A percentile compares a stretch with the other conserved stretches of the same genome.
phyloP scores from a whole-genome alignment of 2,329 filamentous ascomycete genomes.

The Diplocarpon mali region DNA sequence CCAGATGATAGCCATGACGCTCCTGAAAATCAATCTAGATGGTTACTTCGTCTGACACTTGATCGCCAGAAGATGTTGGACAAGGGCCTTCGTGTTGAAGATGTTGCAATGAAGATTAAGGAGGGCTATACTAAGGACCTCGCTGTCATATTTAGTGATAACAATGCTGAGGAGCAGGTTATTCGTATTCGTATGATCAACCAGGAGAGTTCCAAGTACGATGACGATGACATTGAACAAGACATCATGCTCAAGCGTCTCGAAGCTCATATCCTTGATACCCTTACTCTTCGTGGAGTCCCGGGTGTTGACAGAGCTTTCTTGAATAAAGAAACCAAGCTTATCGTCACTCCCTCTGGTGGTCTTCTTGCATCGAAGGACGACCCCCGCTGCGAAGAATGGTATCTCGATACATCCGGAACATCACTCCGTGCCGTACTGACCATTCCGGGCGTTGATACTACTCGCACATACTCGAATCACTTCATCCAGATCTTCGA shows the following conservation, averaged over 20 bases:
- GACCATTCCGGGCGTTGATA: constrained; percentile 77
- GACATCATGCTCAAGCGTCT: constrained; percentile 89
- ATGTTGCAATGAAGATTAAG: constrained; percentile 84
- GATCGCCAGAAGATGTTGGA: constrained; percentile 92
- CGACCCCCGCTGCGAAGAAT: constrained; percentile 71
- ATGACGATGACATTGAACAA: constrained; percentile 66
- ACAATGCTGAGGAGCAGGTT: constrained; percentile 91
- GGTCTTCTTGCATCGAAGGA: constrained; percentile 63
- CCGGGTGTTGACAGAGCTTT: constrained; percentile 83
- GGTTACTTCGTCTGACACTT: constrained; percentile 87
- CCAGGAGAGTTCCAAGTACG: constrained; percentile 60
- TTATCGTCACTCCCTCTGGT: constrained; percentile 59
- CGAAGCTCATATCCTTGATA: constrained; percentile 83
- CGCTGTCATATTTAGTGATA: constrained; percentile 92
- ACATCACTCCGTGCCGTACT: constrained; percentile 78
- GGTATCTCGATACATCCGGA: constrained; percentile 92
- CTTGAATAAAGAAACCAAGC: constrained; percentile 68
- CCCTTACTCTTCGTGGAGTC: constrained; percentile 83
- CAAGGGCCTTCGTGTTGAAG: constrained; percentile 82
- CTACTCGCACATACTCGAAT: constrained; percentile 81
- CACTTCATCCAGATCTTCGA: constrained; percentile 91
- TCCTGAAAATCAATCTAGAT: constrained; percentile 73
- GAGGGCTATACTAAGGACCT: constrained; percentile 76
- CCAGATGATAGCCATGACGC: constrained; percentile 60
- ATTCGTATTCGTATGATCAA: constrained; percentile 80